Conservation (phyloP, 371 early-diverging fungal species). For the Gilbertella persicaria region DNA sequence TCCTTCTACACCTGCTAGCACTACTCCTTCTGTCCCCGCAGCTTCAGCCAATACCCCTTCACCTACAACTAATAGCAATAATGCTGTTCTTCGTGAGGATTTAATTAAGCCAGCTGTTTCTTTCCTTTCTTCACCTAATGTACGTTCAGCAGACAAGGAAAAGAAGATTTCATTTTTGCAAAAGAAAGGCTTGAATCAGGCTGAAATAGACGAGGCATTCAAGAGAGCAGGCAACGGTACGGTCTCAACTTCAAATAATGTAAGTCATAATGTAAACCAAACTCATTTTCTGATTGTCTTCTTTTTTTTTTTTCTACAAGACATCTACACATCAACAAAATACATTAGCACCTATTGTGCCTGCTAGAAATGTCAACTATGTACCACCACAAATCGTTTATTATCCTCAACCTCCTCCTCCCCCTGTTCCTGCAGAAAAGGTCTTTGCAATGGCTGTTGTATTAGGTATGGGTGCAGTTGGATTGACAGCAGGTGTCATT, state of each 20-base stretch:
- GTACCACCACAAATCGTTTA: conserved; percentile 35
- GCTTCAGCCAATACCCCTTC: background rate
- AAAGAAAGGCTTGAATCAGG: conserved; percentile 59
- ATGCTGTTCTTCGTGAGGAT: conserved; percentile 58
- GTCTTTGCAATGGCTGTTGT: conserved; percentile 41
- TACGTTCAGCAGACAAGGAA: conserved; percentile 53
- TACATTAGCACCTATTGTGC: conserved; percentile 9
- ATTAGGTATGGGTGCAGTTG: conserved; percentile 41
- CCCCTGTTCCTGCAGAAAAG: conserved; percentile 35
- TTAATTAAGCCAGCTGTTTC: conserved; percentile 58
- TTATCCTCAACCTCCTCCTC: conserved; percentile 32
- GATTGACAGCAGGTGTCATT: conserved; percentile 41
- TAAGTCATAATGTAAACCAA: background rate
- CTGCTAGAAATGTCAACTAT: conserved; percentile 12
- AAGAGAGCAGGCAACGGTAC: conserved; percentile 31
- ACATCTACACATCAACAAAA: background rate
- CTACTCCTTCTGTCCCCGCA: background rate
- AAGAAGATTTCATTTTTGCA: conserved; percentile 66
- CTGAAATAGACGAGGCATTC: conserved; percentile 63
- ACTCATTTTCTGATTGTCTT: background rate
- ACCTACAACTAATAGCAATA: background rate
- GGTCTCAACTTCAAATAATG: background rate
- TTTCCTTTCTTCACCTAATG: conserved; percentile 61
- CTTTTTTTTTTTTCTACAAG: background rate
- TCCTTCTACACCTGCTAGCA: conserved; percentile 1